Evolutionary conservation across 495 filamentous ascomycete species (phyloP).

Genomic region (Letharia columbiana): DNA sequence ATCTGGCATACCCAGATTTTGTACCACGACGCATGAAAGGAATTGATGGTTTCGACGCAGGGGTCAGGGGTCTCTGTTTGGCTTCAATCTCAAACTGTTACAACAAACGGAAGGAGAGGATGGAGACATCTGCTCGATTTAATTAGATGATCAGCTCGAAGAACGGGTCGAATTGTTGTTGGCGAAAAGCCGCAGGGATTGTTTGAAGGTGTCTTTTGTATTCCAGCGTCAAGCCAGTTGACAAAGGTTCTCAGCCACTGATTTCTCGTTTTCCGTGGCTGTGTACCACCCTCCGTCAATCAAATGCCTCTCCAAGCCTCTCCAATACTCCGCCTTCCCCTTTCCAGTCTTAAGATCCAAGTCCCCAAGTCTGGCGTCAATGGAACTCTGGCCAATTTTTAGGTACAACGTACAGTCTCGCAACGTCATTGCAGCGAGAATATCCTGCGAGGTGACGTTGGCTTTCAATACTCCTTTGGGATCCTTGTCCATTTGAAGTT

Average conservation of each 20-base stretch:
- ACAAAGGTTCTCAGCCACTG: constrained; percentile 23
- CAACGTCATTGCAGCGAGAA: constrained; percentile 67
- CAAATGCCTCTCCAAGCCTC: constrained; percentile 50
- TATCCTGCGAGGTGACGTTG: constrained; percentile 27
- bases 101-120: not conserved
- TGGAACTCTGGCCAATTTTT: constrained; percentile 42
- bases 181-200: not conserved
- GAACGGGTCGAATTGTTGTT: not conserved
- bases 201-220: not conserved
- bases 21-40: not conserved
- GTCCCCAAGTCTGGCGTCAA: constrained; percentile 76
- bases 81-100: not conserved
- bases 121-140: not conserved
- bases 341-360: constrained; percentile 72
- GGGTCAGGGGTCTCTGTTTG: not conserved
- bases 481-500: constrained; percentile 45
- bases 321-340: constrained; percentile 67
- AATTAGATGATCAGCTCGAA: not conserved
- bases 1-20: not conserved
- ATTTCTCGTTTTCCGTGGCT: constrained; percentile 36
- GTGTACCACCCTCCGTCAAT: constrained; percentile 68
- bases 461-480: constrained; percentile 34
- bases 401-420: constrained; percentile 82
- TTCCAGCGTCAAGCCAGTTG: constrained; percentile 6
- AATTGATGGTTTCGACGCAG: not conserved